These are phyloP conservation scores for Metschnikowia sp. DNA, from an alignment of 805 yeast genomes.

Conservation along the genomic window DNA sequence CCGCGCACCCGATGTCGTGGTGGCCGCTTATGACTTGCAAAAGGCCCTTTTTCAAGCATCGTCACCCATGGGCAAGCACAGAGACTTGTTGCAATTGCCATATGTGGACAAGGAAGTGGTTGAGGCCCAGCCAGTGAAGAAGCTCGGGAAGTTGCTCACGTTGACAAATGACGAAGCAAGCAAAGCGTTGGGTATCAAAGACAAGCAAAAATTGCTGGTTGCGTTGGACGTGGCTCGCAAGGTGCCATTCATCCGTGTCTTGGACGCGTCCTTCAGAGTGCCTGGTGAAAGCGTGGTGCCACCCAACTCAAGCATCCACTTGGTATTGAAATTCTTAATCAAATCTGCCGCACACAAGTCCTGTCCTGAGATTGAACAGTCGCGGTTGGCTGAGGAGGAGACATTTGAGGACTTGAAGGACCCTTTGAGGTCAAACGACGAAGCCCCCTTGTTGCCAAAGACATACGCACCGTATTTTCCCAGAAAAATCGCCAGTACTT, in stretches of 20 bases:
- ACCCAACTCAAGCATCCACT: constrained; percentile 60
- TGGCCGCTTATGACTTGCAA: constrained; percentile 60
- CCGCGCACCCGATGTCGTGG: constrained; percentile 65
- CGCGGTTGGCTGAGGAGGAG: constrained; percentile 51
- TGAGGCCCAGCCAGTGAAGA: constrained; percentile 44
- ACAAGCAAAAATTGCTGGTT: constrained; percentile 42
- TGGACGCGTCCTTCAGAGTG: constrained; percentile 73
- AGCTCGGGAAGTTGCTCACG: constrained; percentile 68
- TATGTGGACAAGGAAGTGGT: constrained; percentile 53
- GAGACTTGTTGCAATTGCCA: constrained; percentile 80
- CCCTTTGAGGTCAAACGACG: constrained; percentile 62
- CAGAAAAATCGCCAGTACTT: constrained; percentile 39
- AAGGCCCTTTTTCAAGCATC: constrained; percentile 77
- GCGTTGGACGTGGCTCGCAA: constrained; percentile 55
- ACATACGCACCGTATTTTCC: constrained; percentile 80
- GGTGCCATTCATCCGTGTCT: constrained; percentile 65
- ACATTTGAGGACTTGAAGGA: constrained; percentile 65
- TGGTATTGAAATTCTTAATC: constrained; percentile 70
- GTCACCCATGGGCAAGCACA: constrained; percentile 46
- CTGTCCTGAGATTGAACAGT: constrained; percentile 43
- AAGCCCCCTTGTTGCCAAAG: constrained; percentile 68
- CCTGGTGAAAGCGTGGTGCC: constrained; percentile 82
- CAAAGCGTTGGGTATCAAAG: constrained; percentile 52
- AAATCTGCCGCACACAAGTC: constrained; percentile 69
- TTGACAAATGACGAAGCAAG: constrained; percentile 53